phyloP scores from a whole-genome alignment of 805 yeast species.

The Wickerhamomyces mucosus region DNA sequence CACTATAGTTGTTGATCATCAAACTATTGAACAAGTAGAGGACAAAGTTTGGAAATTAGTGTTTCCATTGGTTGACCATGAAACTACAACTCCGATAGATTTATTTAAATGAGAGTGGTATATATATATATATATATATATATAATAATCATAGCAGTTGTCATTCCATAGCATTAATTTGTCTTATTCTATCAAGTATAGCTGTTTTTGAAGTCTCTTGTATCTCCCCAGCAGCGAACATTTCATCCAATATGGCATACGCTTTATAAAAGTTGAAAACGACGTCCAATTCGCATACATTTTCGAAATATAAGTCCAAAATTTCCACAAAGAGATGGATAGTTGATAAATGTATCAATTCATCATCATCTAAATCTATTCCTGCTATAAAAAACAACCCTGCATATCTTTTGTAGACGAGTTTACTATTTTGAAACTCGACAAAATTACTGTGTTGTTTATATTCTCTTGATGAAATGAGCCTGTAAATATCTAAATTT shows the following conservation, averaged over 20 bases:
- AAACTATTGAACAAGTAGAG: slow-evolving; percentile 46
- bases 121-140: neutral
- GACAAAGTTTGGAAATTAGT: slow-evolving; percentile 32
- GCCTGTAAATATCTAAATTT: slow-evolving; percentile 62
- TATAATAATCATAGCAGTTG: too few relatives aligned
- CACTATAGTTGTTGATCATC: slow-evolving; percentile 50
- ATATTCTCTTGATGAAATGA: slow-evolving; percentile 76
- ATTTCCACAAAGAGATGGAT: slow-evolving; percentile 86
- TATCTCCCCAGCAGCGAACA: slow-evolving; percentile 84
- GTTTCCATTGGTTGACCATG: slow-evolving; percentile 5
- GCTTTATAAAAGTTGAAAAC: slow-evolving; percentile 87
- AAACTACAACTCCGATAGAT: slow-evolving; percentile 6
- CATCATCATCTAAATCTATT: slow-evolving; percentile 73
- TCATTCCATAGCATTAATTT: slow-evolving; percentile 54
- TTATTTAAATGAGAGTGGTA: slow-evolving; percentile 5
- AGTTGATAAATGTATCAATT: slow-evolving; percentile 71
- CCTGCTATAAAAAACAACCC: slow-evolving; percentile 86
- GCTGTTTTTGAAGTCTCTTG: slow-evolving; percentile 72
- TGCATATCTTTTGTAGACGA: slow-evolving; percentile 85
- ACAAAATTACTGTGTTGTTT: slow-evolving; percentile 77
- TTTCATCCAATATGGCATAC: slow-evolving; percentile 75
- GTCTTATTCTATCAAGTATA: slow-evolving; percentile 54
- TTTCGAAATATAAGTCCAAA: slow-evolving; percentile 75
- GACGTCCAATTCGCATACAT: slow-evolving; percentile 82
- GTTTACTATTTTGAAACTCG: slow-evolving; percentile 53